Percentiles rank a stretch among this genome's conserved stretches.
These are phyloP conservation scores for Neofusicoccum ribis DNA, from an alignment of 2,329 filamentous ascomycete species.

Conservation along the genomic window DNA sequence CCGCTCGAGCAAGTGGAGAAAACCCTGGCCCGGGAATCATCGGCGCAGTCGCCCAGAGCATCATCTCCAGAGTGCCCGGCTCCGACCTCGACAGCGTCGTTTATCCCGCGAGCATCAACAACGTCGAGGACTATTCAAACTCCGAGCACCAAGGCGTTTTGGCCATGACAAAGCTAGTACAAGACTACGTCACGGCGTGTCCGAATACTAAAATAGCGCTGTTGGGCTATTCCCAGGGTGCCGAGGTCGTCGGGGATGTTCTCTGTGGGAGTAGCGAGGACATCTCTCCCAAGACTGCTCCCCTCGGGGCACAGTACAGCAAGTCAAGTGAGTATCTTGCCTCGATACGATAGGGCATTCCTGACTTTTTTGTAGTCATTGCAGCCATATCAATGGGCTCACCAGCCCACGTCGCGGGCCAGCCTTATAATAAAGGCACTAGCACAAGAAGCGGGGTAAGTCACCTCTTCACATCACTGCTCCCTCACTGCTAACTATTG, in stretches of 20 bases:
- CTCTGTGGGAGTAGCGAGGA: constrained; percentile 24
- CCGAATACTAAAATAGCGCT: constrained; percentile 31
- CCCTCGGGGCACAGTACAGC: not conserved
- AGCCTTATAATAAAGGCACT: not conserved
- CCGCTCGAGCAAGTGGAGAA: not conserved
- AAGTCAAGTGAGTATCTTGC: not conserved
- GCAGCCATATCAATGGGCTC: not conserved
- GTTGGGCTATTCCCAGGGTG: constrained; percentile 35
- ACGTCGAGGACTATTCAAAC: constrained; percentile 22
- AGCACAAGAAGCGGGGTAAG: not conserved
- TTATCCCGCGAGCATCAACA: constrained; percentile 27
- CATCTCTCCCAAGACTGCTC: not conserved
- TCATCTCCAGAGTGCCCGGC: not conserved
- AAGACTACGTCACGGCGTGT: constrained; percentile 23
- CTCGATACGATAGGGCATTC: too few relatives aligned
- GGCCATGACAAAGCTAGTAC: constrained; percentile 25
- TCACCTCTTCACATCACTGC: too few relatives aligned
- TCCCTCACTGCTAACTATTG: not conserved
- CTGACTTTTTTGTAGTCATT: not conserved
- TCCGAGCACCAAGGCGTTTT: constrained; percentile 25
- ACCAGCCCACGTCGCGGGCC: not conserved
- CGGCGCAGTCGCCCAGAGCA: not conserved
- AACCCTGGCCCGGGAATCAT: not conserved
- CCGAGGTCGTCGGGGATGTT: constrained; percentile 31
- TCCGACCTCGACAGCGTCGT: constrained; percentile 12